Base-by-base conservation (phyloP, 257 asterid genomes). In the Linaria vulgaris region DNA sequence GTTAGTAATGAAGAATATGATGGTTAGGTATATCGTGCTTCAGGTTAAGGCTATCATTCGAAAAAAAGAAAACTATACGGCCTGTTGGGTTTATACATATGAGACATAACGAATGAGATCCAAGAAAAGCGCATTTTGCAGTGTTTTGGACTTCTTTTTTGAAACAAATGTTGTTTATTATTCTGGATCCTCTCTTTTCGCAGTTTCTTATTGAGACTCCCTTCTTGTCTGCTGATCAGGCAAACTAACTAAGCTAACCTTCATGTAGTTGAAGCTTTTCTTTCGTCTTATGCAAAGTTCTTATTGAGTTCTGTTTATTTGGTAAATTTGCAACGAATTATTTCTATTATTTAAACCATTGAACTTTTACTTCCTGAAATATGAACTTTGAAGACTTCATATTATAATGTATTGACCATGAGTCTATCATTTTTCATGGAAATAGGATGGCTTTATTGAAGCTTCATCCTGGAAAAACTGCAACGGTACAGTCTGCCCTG, bases 401-500 rank as follows among this genome's bases (percentile, higher is more conserved):
- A 31, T 30, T 7, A 23, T 25, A 25, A 50, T 41, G 58, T 56
- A 51, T 69, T 75, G 25, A 65, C 56, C 56, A 1, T 55, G 12
- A 22, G 30, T 53, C 56, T 63, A 56, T 56, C 20, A 60, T 67
- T 61, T 31, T 59, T 74, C 20, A 58, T 72, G 70, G 68, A 43
- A 69, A 64, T 67, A 88, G 96, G 80, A 59, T 62, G 79, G 70
- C 67, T 66, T 80, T 55, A 56, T 72, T 44, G 82, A 76, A 31
- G 70, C 44, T 74, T 48, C 74, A 59, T 67, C 86, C 50, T 16
- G 52, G 81, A 81, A 82, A 66, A 80, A 57, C 53, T 94, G 99
- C 83, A 77, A 72, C 24, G 53, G 63, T 31, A 74, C 79, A 30
- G 95, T 81, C 73, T 94, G 95, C 73, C 97, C 97, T 55, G 87